These are phyloP conservation scores for Aciculoconidium aculeatum DNA, from an alignment of 805 yeast species.

Conservation along the genomic window DNA sequence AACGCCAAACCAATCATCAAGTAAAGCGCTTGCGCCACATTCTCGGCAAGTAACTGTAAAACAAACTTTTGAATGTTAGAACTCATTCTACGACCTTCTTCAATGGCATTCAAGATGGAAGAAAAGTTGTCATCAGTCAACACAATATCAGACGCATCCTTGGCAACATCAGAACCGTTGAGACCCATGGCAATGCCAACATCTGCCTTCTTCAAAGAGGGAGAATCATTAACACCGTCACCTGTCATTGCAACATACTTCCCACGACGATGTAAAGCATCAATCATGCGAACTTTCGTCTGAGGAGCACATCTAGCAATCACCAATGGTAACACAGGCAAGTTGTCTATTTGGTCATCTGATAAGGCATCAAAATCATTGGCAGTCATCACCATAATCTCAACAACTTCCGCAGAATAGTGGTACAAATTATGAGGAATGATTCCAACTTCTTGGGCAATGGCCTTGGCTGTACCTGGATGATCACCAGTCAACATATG, in stretches of 20 bases:
- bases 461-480: constrained; percentile 30
- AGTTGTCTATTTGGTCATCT: constrained; percentile 54
- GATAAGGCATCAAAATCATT: constrained; percentile 57
- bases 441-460: constrained; percentile 32
- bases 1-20: constrained; percentile 41
- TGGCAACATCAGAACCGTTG: constrained; percentile 25
- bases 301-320: constrained; percentile 82
- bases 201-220: constrained; percentile 22
- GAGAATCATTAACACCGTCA: constrained; percentile 26
- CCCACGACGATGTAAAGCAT: constrained; percentile 48
- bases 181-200: constrained; percentile 27
- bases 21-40: constrained; percentile 18
- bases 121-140: constrained; percentile 24
- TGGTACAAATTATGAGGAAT: constrained; percentile 37
- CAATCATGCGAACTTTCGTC: constrained; percentile 77
- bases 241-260: constrained; percentile 73
- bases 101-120: constrained; percentile 22
- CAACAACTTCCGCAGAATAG: constrained; percentile 28
- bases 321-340: constrained; percentile 66
- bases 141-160: constrained; percentile 23
- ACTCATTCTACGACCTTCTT: constrained; percentile 28
- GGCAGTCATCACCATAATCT: constrained; percentile 69
- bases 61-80: constrained; percentile 30
- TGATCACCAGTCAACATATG: constrained; percentile 33
- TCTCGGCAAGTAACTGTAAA: constrained; percentile 28